Evolutionary conservation across 257 asterid genomes (phyloP).

Genomic region (Gardenia jasminoides): DNA sequence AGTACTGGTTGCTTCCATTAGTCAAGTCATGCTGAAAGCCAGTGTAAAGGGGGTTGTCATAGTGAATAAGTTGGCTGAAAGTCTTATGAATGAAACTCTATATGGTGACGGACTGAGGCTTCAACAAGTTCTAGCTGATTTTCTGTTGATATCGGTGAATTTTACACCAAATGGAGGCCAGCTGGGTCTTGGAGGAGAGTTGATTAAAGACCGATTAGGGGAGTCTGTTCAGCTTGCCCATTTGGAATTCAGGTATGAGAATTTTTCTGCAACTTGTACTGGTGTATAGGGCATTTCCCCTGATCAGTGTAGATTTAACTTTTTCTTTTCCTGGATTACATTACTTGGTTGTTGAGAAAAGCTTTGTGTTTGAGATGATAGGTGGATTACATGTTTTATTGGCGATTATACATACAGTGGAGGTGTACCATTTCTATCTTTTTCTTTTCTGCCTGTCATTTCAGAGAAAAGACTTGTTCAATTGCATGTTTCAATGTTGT

Average conservation of each 20-base stretch:
- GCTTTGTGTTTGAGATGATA: too few relatives aligned
- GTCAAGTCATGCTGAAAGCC: slow-evolving; percentile 87
- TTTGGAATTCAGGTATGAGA: slow-evolving; percentile 69
- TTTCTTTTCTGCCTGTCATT: background rate
- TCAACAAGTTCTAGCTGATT: slow-evolving; percentile 84
- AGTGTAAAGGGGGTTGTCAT: slow-evolving; percentile 66
- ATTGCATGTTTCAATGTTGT: background rate
- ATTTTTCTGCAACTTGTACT: background rate
- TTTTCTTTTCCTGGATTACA: background rate
- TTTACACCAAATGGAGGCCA: slow-evolving; percentile 73
- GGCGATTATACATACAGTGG: background rate
- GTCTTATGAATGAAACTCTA: slow-evolving; percentile 53
- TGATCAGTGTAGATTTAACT: background rate
- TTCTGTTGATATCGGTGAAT: slow-evolving; percentile 54
- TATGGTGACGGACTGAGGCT: slow-evolving; percentile 85
- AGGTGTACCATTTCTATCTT: background rate
- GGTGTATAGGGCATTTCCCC: background rate
- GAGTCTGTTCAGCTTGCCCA: slow-evolving; percentile 81
- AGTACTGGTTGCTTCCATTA: slow-evolving; percentile 72
- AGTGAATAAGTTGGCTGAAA: slow-evolving; percentile 51
- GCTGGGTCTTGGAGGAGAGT: slow-evolving; percentile 51
- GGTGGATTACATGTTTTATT: background rate
- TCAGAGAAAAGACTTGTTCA: background rate
- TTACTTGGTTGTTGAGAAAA: background rate
- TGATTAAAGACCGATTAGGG: slow-evolving; percentile 64